These are phyloP conservation scores for Xerocomus minutiporus DNA, from an alignment of 1,284 basidiomycete species.

Conservation along the genomic window DNA sequence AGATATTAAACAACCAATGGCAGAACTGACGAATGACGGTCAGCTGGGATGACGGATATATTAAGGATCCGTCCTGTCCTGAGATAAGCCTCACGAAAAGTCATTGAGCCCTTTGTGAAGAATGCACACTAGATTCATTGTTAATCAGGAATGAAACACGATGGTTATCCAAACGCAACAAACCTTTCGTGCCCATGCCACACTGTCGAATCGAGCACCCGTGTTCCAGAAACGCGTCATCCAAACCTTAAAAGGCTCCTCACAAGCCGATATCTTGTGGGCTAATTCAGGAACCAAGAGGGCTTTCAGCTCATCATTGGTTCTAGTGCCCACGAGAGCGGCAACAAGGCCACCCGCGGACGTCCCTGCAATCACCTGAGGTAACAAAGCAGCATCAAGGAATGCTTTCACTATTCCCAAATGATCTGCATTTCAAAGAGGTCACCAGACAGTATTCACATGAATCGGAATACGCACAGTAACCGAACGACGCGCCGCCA, in stretches of 20 bases:
- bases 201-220: conserved; percentile 90
- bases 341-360: conserved; percentile 91
- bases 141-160: neutral
- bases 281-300: conserved; percentile 82
- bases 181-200: conserved; percentile 90
- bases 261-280: conserved; percentile 86
- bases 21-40: conserved; percentile 79
- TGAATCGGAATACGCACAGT: conserved; percentile 51
- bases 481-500: conserved; percentile 92
- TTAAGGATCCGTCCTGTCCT: conserved; percentile 92
- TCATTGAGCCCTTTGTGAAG: conserved; percentile 92
- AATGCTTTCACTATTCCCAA: conserved; percentile 91
- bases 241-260: conserved; percentile 81
- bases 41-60: conserved; percentile 91
- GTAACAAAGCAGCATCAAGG: conserved; percentile 82
- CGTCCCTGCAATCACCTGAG: conserved; percentile 88
- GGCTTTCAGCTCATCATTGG: conserved; percentile 79
- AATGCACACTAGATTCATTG: conserved; percentile 50
- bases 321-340: conserved; percentile 82
- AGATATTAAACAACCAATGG: neutral
- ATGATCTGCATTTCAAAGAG: conserved; percentile 56
- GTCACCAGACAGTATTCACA: conserved; percentile 8
- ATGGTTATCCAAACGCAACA: conserved; percentile 6
- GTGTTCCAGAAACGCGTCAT: conserved; percentile 77
- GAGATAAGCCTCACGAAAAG: conserved; percentile 93